Conservation (phyloP, 805 yeast species). For the Candida caryicola region DNA sequence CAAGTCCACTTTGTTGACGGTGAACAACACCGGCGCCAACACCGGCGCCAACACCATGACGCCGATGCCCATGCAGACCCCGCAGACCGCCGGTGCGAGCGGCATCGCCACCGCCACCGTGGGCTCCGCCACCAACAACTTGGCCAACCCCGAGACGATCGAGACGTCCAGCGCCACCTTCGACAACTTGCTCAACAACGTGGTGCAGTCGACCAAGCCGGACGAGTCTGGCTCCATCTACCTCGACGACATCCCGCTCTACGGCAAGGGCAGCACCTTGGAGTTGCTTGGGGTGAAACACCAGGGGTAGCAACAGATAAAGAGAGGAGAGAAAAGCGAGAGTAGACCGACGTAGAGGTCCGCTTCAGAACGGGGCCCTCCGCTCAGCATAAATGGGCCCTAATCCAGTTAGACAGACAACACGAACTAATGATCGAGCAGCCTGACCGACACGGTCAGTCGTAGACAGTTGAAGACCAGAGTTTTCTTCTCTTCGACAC, state of each 20-base stretch:
- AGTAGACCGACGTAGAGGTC: neutral
- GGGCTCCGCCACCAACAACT: conserved; percentile 9
- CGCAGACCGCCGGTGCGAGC: conserved; percentile 13
- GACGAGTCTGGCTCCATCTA: conserved; percentile 23
- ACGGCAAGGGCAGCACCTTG: conserved; percentile 39
- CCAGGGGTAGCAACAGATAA: conserved; percentile 11
- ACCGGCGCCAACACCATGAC: conserved; percentile 3
- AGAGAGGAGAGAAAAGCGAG: neutral
- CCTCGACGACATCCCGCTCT: conserved; percentile 38
- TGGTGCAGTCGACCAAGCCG: conserved; percentile 14
- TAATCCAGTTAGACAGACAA: no score
- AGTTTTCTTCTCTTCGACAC: no score
- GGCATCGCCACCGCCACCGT: conserved; percentile 8
- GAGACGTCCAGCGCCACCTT: conserved; percentile 31
- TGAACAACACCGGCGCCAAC: conserved; percentile 3
- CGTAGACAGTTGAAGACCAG: no score
- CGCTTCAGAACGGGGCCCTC: no score
- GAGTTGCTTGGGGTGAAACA: conserved; percentile 32
- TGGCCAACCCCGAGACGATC: conserved; percentile 11
- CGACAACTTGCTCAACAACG: conserved; percentile 29
- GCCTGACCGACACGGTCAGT: no score
- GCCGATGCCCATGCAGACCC: conserved; percentile 15
- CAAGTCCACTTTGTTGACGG: conserved; percentile 5
- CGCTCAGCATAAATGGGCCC: no score
- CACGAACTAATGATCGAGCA: no score